Evolutionary conservation across 2,329 filamentous ascomycete genomes (phyloP).

Genomic region (Monosporascus sp.): DNA sequence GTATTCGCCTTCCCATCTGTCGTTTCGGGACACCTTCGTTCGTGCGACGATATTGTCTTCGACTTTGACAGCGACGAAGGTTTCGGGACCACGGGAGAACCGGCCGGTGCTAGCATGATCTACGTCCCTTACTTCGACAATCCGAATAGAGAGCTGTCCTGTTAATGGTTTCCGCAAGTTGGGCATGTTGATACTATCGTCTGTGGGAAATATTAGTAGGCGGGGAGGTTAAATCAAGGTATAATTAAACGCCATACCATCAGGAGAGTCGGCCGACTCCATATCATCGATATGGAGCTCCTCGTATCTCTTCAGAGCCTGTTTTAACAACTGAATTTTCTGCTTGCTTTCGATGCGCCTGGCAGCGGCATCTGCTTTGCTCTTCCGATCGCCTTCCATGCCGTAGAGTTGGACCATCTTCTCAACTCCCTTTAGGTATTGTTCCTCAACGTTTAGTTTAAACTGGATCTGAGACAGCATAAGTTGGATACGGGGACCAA

Average conservation of each 20-base stretch:
- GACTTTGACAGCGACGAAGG: constrained; percentile 92
- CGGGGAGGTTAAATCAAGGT: not conserved
- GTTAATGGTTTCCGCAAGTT: constrained; percentile 95
- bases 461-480: constrained; percentile 99
- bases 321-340: constrained; percentile 92
- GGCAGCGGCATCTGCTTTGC: constrained; percentile 84
- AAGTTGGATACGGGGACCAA: constrained; percentile 95
- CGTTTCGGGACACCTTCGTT: constrained; percentile 77
- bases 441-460: constrained; percentile 96
- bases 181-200: constrained; percentile 93
- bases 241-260: constrained; percentile 55
- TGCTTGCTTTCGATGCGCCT: constrained; percentile 92
- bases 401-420: constrained; percentile 98
- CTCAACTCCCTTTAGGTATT: constrained; percentile 97
- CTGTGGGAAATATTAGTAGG: constrained; percentile 39
- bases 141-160: constrained; percentile 78
- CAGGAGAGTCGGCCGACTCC: constrained; percentile 68
- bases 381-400: constrained; percentile 96
- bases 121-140: constrained; percentile 87
- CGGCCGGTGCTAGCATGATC: constrained; percentile 81
- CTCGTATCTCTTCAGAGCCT: constrained; percentile 93
- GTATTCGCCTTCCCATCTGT: constrained; percentile 86
- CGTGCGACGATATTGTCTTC: constrained; percentile 88
- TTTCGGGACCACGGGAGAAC: constrained; percentile 88
- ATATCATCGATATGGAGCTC: constrained; percentile 88